Base-by-base conservation (phyloP, 495 filamentous ascomycete species). In the Hypoxylon intermedium region DNA sequence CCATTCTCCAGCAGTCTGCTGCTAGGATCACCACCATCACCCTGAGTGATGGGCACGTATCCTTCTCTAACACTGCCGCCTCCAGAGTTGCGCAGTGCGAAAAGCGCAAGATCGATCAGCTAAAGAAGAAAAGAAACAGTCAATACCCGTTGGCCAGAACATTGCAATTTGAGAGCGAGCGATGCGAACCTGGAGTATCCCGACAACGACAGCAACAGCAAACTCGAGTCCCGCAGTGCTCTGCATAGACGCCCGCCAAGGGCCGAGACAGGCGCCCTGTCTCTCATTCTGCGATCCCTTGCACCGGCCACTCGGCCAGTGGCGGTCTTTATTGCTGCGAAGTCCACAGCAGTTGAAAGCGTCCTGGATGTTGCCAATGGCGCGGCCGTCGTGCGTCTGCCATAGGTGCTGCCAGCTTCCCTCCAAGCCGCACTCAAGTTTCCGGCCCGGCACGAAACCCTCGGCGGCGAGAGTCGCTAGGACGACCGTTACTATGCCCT, bases 301-400 rank as follows among this genome's bases (percentile, higher is more conserved):
- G 23, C 68, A 71, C 2, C 47, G 18, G 3, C 5, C 3, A 0
- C 1, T 11, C 7, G 87, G 87, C 75, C 77, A 88, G 0, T 79
- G 78, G 50, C 77, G 76, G 60, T 91, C 86, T 46, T 67, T 73
- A 3, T 79, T 62, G 16, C 75, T 80, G 21, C 74, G 73, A 9
- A 88, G 73, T 2, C 88, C 88, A 55, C 88, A 91, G 70, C 88
- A 91, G 6, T 78, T 63, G 33, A 89, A 78, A 0, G 73, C 60
- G 67, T 90, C 84, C 52, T 91, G 87, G 55, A 91, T 87, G 6
- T 69, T 43, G 42, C 81, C 72, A 49, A 91, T 85, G 7, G 75
- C 67, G 13, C 74, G 66, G 0, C 53, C 75, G 48, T 88, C 68
- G 58, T 85, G 81, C 0, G 47, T 28, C 0, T 56, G 59, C 56